These are phyloP conservation scores for Pseudonitzschia pungens DNA, from an alignment of 108 stramenopile genomes.

Conservation along the genomic window DNA sequence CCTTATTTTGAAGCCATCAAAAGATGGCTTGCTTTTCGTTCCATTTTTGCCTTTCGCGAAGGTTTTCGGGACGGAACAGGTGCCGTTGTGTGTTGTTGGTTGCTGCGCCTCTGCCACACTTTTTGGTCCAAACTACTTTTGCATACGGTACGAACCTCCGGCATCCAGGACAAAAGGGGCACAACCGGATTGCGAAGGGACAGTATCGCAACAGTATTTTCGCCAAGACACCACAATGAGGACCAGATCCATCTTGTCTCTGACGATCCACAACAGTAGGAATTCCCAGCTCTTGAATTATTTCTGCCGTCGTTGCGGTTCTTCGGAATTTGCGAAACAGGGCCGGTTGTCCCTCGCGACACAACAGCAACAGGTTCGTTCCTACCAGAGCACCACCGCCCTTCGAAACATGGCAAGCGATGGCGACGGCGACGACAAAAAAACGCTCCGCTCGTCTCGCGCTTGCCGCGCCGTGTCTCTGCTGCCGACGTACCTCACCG, in stretches of 20 bases:
- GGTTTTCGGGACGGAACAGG: too few species aligned
- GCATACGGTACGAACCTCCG: too few species aligned
- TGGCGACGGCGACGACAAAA: neutral
- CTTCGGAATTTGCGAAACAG: neutral
- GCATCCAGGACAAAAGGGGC: too few species aligned
- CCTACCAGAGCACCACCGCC: neutral
- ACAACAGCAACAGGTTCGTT: neutral
- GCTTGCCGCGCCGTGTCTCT: slow-evolving; percentile 50
- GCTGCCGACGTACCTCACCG: slow-evolving; percentile 67
- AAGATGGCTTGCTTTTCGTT: neutral
- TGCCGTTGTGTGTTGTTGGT: too few species aligned
- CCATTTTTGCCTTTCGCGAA: neutral
- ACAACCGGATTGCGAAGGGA: neutral
- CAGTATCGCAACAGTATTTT: neutral
- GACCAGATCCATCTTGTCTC: slow-evolving; percentile 10
- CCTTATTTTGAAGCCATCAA: too few species aligned
- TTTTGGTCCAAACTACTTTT: too few species aligned
- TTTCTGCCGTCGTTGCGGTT: neutral
- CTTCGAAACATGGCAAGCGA: neutral
- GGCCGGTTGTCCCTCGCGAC: neutral
- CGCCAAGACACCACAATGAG: neutral
- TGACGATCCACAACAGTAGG: neutral
- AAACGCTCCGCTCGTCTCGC: slow-evolving; percentile 31
- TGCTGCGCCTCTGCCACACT: too few species aligned
- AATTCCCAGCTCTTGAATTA: neutral